Evolutionary conservation across 208 protist genomes (phyloP), one percentile per base, ranked within the genome.

Genomic region (Kentomonas sorsogonicus): DNA sequence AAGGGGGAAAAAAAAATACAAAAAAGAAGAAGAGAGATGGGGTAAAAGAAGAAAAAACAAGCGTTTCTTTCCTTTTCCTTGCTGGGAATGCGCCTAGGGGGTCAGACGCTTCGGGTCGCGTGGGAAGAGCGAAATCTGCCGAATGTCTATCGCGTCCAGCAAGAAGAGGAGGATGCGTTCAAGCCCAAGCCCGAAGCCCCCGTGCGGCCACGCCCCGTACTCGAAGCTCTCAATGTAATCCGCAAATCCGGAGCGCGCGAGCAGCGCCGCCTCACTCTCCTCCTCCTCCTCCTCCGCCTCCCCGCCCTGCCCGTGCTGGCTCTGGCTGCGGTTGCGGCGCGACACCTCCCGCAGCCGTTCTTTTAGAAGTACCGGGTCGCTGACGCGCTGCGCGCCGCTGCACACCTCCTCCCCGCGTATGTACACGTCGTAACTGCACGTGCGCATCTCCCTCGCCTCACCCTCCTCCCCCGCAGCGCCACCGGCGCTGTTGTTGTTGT

Each of bases 391-490:
- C 10, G 98, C 97, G 3, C 99, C 99, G 6, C 98, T 99, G 48
- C 88, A 91, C 54, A 99, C 99, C 81, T 99, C 99, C 74, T 99
- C 96, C 29, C 98, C 98, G 47, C 98, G 87, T 15, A 99, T 77
- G 63, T 99, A 99, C 72, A 99, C 72, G 83, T 99, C 99, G 79
- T 98, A 99, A 51, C 83, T 82, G 46, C 83, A 70, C 40, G 83
- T 84, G 13, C 57, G 20, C 6, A 2, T 39, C 26, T 39, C 6
- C 6, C 29, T 27, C 3, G 44, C 15, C 4, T 7, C n/a, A 25
- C 18, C 16, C 16, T 46, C 44, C 11, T 2, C 25, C 45, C 20
- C 60, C 18, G 38, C 18, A 25, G 65, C 51, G 36, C 61, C 9
- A 23, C 13, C 23, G 16, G 11, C 45, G 18, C 11, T 18, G 15